These are phyloP conservation scores for Huntiella bhutanensis DNA, from an alignment of 2,329 filamentous ascomycete species.

Conservation along the genomic window DNA sequence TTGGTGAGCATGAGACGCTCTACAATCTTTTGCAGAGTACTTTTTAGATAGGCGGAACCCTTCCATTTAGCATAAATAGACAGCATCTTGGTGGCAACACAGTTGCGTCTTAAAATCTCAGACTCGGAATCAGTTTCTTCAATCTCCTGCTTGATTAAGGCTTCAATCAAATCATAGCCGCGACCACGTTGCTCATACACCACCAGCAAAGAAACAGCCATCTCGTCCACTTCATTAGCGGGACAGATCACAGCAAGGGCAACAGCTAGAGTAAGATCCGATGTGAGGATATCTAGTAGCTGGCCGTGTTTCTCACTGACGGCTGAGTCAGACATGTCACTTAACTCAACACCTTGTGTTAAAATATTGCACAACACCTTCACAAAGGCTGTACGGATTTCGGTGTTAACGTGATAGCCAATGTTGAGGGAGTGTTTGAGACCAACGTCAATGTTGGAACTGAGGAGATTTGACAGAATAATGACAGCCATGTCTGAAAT, in stretches of 20 bases:
- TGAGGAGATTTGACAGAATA: slow-evolving; percentile 49
- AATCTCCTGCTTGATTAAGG: slow-evolving; percentile 49
- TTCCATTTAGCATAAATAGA: slow-evolving; percentile 57
- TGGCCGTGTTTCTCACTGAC: slow-evolving; percentile 52
- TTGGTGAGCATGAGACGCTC: slow-evolving; percentile 47
- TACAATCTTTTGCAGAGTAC: slow-evolving; percentile 46
- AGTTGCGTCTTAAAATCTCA: slow-evolving; percentile 47
- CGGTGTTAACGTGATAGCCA: slow-evolving; percentile 50
- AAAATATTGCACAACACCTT: slow-evolving; percentile 53
- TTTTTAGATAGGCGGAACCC: slow-evolving; percentile 41
- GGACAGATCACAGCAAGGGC: slow-evolving; percentile 48
- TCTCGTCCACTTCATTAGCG: slow-evolving; percentile 48
- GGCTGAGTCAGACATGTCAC: slow-evolving; percentile 45
- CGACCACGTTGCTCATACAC: slow-evolving; percentile 50
- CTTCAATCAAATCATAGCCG: slow-evolving; percentile 44
- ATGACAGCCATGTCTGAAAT: slow-evolving; percentile 46
- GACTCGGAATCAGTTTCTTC: slow-evolving; percentile 52
- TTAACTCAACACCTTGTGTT: slow-evolving; percentile 54
- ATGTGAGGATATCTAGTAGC: slow-evolving; percentile 41
- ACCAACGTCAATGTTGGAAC: slow-evolving; percentile 53
- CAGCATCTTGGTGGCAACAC: slow-evolving; percentile 54
- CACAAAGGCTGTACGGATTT: slow-evolving; percentile 51
- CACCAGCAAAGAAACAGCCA: slow-evolving; percentile 47
- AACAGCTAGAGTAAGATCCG: slow-evolving; percentile 41
- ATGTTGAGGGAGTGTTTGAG: slow-evolving; percentile 52